These are phyloP conservation scores for Globisporangium megalacanthum DNA, from an alignment of 352 stramenopile species.

Conservation along the genomic window DNA sequence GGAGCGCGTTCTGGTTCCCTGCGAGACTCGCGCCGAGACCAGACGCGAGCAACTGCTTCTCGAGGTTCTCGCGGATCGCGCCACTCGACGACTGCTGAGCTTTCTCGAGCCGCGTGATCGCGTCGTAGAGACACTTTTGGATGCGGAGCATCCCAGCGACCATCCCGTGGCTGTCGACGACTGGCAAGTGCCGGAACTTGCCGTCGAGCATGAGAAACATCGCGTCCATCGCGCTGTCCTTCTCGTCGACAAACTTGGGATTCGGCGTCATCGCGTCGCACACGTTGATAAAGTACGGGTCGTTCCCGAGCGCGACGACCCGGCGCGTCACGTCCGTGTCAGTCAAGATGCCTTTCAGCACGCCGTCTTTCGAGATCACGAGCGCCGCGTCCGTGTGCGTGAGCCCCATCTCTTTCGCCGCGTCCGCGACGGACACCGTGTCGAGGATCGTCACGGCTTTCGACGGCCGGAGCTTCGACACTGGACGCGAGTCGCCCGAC, in stretches of 20 bases:
- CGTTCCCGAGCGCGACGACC: constrained; percentile 82
- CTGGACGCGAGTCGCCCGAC: constrained; percentile 87
- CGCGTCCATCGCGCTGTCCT: constrained; percentile 86
- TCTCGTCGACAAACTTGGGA: constrained; percentile 86
- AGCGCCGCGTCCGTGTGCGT: constrained; percentile 92
- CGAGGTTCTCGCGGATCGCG: constrained; percentile 60
- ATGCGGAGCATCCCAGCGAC: constrained; percentile 97
- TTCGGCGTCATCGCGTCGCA: constrained; percentile 83
- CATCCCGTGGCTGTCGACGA: constrained; percentile 86
- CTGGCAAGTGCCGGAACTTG: constrained; percentile 96
- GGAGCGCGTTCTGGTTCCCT: constrained; percentile 52
- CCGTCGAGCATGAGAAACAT: constrained; percentile 91
- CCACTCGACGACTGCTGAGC: constrained; percentile 72
- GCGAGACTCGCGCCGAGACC: constrained; percentile 40
- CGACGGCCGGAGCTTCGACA: constrained; percentile 80
- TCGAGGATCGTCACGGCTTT: constrained; percentile 89
- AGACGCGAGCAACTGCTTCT: constrained; percentile 70
- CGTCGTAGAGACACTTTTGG: constrained; percentile 98
- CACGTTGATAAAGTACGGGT: constrained; percentile 81
- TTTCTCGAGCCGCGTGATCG: constrained; percentile 95
- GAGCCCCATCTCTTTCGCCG: constrained; percentile 85
- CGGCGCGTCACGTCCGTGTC: constrained; percentile 89
- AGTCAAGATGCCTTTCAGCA: constrained; percentile 94
- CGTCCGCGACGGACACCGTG: constrained; percentile 82
- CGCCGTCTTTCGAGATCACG: constrained; percentile 87